Percentiles rank a stretch among this genome's conserved stretches.
phyloP scores from a whole-genome alignment of 352 stramenopile genomes.

The Globisporangium paddicum region DNA sequence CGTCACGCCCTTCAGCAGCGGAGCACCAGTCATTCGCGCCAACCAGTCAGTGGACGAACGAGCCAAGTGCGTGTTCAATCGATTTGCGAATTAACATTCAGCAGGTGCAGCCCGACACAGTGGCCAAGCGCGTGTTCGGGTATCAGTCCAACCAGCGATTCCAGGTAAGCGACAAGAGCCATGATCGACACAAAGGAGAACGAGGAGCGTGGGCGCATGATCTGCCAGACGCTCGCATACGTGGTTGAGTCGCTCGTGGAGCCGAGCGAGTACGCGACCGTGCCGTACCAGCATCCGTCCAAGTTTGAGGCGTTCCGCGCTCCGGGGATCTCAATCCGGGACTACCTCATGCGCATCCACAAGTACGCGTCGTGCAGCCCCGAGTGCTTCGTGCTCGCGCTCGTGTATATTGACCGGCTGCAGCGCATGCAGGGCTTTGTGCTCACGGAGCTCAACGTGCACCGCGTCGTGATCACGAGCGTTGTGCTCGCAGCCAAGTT shows the following conservation, averaged over 20 bases:
- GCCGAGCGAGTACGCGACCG: conserved; percentile 44
- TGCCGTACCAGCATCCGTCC: conserved; percentile 55
- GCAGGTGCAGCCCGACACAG: neutral
- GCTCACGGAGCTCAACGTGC: conserved; percentile 96
- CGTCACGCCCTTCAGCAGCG: conserved; percentile 2
- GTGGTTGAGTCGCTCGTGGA: conserved; percentile 82
- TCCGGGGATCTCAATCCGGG: conserved; percentile 74
- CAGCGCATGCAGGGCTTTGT: conserved; percentile 96
- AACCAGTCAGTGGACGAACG: neutral
- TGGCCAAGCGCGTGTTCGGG: neutral
- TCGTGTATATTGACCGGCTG: conserved; percentile 99
- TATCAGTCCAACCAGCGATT: neutral
- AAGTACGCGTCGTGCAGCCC: conserved; percentile 98
- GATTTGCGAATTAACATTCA: neutral
- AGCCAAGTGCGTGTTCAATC: neutral
- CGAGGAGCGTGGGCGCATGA: conserved; percentile 70
- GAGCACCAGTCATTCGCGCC: conserved; percentile 7
- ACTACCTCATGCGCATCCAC: conserved; percentile 91
- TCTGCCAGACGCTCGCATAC: conserved; percentile 73
- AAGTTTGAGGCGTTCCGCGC: conserved; percentile 87
- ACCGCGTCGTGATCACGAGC: conserved; percentile 97
- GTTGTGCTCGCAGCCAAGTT: conserved; percentile 98
- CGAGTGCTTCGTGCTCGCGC: conserved; percentile 97
- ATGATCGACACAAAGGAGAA: conserved; percentile 50
- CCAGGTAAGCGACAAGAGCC: neutral